Conservation (phyloP, 352 stramenopile species). For the Phytopythium aichiense region DNA sequence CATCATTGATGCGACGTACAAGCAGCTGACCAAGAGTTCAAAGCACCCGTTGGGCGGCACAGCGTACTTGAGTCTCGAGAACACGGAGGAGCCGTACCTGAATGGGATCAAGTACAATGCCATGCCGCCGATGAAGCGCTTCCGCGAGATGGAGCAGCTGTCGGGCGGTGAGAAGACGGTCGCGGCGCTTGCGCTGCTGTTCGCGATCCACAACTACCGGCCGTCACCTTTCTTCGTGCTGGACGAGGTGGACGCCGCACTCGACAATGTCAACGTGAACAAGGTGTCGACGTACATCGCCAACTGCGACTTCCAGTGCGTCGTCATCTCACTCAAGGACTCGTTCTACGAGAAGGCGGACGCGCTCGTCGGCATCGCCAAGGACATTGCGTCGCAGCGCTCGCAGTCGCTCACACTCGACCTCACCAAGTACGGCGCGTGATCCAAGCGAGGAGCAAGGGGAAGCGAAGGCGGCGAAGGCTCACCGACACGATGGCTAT, state of each 20-base stretch:
- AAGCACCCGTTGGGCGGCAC: constrained; percentile 94
- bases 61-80: constrained; percentile 82
- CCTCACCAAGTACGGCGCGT: constrained; percentile 62
- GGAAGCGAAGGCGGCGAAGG: not conserved
- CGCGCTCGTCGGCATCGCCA: constrained; percentile 91
- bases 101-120: constrained; percentile 99
- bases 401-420: constrained; percentile 79
- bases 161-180: constrained; percentile 99
- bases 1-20: constrained; percentile 94
- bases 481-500: not conserved
- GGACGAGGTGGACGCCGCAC: constrained; percentile 98
- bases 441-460: not conserved
- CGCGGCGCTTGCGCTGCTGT: constrained; percentile 97
- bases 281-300: constrained; percentile 98
- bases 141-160: constrained; percentile 97
- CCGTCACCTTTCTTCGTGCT: constrained; percentile 98
- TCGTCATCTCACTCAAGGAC: constrained; percentile 98
- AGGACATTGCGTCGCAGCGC: constrained; percentile 70
- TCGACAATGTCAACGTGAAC: constrained; percentile 99
- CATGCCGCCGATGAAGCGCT: constrained; percentile 99
- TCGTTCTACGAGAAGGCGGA: constrained; percentile 96
- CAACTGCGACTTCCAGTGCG: constrained; percentile 95
- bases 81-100: constrained; percentile 95
- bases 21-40: constrained; percentile 97
- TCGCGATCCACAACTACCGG: constrained; percentile 98